Conservation (phyloP, 2,329 filamentous ascomycete species). For the Sphaerulina vaccinii region DNA sequence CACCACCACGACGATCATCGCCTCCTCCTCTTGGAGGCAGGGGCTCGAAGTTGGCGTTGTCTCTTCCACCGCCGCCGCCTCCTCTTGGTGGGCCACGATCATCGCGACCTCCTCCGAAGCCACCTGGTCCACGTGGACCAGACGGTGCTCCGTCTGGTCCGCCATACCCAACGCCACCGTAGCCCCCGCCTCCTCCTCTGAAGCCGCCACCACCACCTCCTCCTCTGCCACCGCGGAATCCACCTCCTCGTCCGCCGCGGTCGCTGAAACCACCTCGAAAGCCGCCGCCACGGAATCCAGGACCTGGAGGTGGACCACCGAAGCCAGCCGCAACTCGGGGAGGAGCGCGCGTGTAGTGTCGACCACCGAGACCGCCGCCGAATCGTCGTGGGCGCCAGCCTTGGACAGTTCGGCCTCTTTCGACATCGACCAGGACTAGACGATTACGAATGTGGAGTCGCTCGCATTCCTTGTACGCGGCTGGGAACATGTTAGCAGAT, state of each 20-base stretch:
- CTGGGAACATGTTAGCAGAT: slow-evolving; percentile 54
- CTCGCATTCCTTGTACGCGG: slow-evolving; percentile 85
- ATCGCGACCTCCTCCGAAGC: slow-evolving; percentile 35
- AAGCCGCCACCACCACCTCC: slow-evolving; percentile 49
- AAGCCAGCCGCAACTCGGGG: slow-evolving; percentile 56
- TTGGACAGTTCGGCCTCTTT: slow-evolving; percentile 89
- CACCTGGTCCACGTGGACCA: slow-evolving; percentile 44
- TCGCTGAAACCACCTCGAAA: slow-evolving; percentile 59
- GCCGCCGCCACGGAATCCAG: slow-evolving; percentile 52
- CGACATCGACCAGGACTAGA: slow-evolving; percentile 90
- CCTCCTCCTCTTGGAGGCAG: slow-evolving; percentile 66
- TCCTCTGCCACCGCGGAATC: slow-evolving; percentile 49
- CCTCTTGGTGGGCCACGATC: slow-evolving; percentile 22
- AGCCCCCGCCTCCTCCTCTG: slow-evolving; percentile 40
- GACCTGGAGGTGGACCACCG: slow-evolving; percentile 56
- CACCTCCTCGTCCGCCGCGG: slow-evolving; percentile 51
- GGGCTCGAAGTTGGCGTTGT: slow-evolving; percentile 79
- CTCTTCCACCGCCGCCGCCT: slow-evolving; percentile 40
- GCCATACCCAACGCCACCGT: slow-evolving; percentile 42
- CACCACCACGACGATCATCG: slow-evolving; percentile 47
- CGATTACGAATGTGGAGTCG: slow-evolving; percentile 90
- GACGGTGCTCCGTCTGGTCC: slow-evolving; percentile 50
- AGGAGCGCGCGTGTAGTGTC: slow-evolving; percentile 88
- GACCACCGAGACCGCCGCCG: slow-evolving; percentile 86
- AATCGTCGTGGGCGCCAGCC: slow-evolving; percentile 91